phyloP scores from a whole-genome alignment of 2,329 filamentous ascomycete genomes.

The Pestalotiopsis sp. region DNA sequence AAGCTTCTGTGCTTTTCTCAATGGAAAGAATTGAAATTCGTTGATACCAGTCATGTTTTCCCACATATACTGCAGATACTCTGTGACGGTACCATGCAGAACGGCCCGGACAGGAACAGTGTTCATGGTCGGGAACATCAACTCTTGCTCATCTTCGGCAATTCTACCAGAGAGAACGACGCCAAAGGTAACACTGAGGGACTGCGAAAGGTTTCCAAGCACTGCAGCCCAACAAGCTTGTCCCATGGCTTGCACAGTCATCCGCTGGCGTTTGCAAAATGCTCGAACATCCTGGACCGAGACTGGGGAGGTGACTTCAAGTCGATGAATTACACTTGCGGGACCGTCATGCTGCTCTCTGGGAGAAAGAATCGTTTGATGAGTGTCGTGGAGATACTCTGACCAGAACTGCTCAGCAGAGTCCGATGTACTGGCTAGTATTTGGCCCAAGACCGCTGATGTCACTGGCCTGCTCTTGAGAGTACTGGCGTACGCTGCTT shows the following conservation, averaged over 20 bases:
- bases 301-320: conserved; percentile 47
- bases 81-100: conserved; percentile 65
- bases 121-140: conserved; percentile 92
- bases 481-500: conserved; percentile 59
- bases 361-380: conserved; percentile 34
- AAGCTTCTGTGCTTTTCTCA: conserved; percentile 67
- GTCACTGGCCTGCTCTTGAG: conserved; percentile 47
- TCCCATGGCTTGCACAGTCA: conserved; percentile 77
- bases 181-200: conserved; percentile 79
- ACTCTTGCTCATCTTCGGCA: conserved; percentile 63
- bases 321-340: conserved; percentile 34
- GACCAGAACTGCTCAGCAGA: conserved; percentile 69
- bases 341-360: not conserved
- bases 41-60: conserved; percentile 65
- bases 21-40: conserved; percentile 76
- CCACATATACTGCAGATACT: conserved; percentile 75
- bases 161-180: conserved; percentile 85
- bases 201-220: conserved; percentile 62
- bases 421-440: conserved; percentile 43
- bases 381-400: conserved; percentile 59
- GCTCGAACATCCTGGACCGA: conserved; percentile 41
- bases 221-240: conserved; percentile 77
- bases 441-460: conserved; percentile 54
- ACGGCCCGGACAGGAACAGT: conserved; percentile 76
- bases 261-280: conserved; percentile 66